phyloP scores from a whole-genome alignment of 495 filamentous ascomycete species.

The Emericellopsis terricola region DNA sequence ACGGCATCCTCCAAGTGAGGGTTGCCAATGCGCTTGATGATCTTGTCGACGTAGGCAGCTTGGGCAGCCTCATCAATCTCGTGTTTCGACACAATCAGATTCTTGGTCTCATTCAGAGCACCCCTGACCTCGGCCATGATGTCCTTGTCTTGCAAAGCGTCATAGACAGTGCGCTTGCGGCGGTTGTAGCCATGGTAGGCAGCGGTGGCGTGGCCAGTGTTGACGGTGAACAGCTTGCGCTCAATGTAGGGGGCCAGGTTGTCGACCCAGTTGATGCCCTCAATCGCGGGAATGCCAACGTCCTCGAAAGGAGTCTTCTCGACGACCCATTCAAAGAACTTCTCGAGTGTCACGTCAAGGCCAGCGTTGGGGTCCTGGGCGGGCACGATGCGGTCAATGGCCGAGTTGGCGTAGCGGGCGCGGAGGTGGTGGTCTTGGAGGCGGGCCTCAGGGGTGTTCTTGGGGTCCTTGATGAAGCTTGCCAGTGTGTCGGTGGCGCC shows the following conservation, averaged over 20 bases:
- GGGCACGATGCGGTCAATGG: conserved; percentile 94
- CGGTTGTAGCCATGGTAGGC: conserved; percentile 84
- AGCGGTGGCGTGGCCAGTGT: conserved; percentile 92
- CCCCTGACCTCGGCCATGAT: conserved; percentile 60
- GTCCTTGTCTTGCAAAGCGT: conserved; percentile 46
- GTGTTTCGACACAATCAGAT: conserved; percentile 75
- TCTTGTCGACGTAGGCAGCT: conserved; percentile 76
- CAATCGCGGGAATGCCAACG: conserved; percentile 38
- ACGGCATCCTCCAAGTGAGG: conserved; percentile 85
- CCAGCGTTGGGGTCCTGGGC: conserved; percentile 61
- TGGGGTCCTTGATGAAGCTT: conserved; percentile 55
- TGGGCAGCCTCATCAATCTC: conserved; percentile 61
- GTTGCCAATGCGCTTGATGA: conserved; percentile 83
- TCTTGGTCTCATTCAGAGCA: conserved; percentile 63
- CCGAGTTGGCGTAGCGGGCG: conserved; percentile 83
- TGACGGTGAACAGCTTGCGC: conserved; percentile 98
- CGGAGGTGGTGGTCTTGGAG: conserved; percentile 41
- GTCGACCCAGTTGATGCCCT: conserved; percentile 83
- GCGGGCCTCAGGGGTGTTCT: conserved; percentile 41
- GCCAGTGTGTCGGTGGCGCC: conserved; percentile 74
- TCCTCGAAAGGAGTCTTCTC: conserved; percentile 62
- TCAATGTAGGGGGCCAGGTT: conserved; percentile 90
- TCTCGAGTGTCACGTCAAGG: conserved; percentile 86
- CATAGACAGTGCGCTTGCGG: conserved; percentile 71
- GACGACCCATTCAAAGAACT: conserved; percentile 97